Base-by-base conservation (phyloP, 2,329 filamentous ascomycete genomes). In the Botrytis deweyae region DNA sequence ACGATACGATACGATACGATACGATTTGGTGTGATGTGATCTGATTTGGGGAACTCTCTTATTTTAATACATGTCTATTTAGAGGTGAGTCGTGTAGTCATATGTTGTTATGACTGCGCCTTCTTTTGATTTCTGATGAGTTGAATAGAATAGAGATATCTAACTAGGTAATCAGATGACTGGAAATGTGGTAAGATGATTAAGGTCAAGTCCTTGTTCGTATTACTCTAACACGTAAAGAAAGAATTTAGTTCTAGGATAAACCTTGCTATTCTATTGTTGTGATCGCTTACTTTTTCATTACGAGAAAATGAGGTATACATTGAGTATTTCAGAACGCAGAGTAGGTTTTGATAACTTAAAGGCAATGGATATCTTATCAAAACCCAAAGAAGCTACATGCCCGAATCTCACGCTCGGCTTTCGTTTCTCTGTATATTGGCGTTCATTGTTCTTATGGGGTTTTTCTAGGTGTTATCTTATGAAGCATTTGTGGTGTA, bases 401-500 rank as follows among this genome's bases (percentile, higher is more conserved):
- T 33, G 33, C 3, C 3, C 33, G 33, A 33, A 33, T 33, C 33
- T 33, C 33, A 33, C 33, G 33, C 33, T 33, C 3, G 33, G 33
- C 33, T 33, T 49, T 8, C 8, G 10, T 49, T 49, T 4, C 1
- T 25, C 25, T 49, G 9, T 25, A 20, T 10, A 22, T 52, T 52
- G 25, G 1, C 2, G 25, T 7, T 14, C 4, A 2, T 52, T n/a
- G 1, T 52, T n/a, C 10, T n/a, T 10, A 5, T 12, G 22, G 2
- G 0, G 5, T 25, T 52, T 5, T 22, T 20, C 44, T 46, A 4
- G 1, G 8, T 25, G 0, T 10, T 25, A 25, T 12, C 0, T 4
- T 4, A 3, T 25, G 22, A 12, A 49, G 46, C 10, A 1, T 25
- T 5, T 25, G 10, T 22, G 4, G 4, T 52, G 46, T 52, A 3